Percentiles rank a stretch among this genome's conserved stretches.
phyloP scores from a whole-genome alignment of 345 rosid species.

The Hypericum androsaemum region DNA sequence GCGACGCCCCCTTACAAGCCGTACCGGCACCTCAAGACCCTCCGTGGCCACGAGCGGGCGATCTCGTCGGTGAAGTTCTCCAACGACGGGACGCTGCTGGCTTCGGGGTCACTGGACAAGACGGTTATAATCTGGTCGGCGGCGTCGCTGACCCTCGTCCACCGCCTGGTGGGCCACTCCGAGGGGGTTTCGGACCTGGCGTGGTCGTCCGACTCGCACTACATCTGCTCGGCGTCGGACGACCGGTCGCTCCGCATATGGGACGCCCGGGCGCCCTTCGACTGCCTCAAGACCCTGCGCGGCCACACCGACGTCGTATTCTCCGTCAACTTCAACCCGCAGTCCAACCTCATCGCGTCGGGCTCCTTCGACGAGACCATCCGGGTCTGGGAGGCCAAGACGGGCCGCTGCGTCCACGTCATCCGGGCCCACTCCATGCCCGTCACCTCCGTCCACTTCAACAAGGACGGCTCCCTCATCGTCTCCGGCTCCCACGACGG shows the following conservation, averaged over 20 bases:
- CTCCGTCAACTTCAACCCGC: slow-evolving; percentile 90
- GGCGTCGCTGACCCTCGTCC: slow-evolving; percentile 40
- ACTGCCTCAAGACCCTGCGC: slow-evolving; percentile 67
- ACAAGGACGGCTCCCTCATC: slow-evolving; percentile 84
- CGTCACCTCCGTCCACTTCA: slow-evolving; percentile 68
- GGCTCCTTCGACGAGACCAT: slow-evolving; percentile 86
- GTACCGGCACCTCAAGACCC: slow-evolving; percentile 55
- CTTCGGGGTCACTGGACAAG: slow-evolving; percentile 82
- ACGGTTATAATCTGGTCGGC: slow-evolving; percentile 76
- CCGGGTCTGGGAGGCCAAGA: slow-evolving; percentile 90
- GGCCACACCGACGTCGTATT: slow-evolving; percentile 73
- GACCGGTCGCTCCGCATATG: slow-evolving; percentile 92
- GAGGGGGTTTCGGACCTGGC: slow-evolving; percentile 78
- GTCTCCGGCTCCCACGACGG: slow-evolving; percentile 91
- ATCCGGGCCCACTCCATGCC: slow-evolving; percentile 80
- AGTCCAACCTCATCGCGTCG: slow-evolving; percentile 68
- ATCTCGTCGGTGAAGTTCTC: slow-evolving; percentile 91
- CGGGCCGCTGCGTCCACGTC: slow-evolving; percentile 53
- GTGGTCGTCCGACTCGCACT: slow-evolving; percentile 93
- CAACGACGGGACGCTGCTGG: slow-evolving; percentile 73
- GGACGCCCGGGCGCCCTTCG: slow-evolving; percentile 78
- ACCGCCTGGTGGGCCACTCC: slow-evolving; percentile 67
- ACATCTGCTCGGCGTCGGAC: slow-evolving; percentile 93
- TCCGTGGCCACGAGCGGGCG: slow-evolving; percentile 51
- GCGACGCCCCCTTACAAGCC: slow-evolving; percentile 37